These are phyloP conservation scores for Evernia prunastri DNA, from an alignment of 495 filamentous ascomycete species.

Conservation along the genomic window DNA sequence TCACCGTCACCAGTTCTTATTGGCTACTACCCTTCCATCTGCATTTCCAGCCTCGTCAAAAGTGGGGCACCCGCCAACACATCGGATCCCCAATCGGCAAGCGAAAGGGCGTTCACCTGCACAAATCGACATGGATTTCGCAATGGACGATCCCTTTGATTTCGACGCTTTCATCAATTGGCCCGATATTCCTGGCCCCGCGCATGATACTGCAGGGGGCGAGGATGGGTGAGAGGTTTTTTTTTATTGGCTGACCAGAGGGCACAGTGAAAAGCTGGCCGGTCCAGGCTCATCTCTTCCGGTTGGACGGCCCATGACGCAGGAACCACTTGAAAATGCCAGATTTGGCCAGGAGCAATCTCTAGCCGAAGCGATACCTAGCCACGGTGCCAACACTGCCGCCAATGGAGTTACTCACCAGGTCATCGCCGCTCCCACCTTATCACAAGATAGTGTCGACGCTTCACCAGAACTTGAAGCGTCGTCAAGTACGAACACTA, in stretches of 20 bases:
- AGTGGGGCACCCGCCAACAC: neutral
- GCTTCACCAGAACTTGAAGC: neutral
- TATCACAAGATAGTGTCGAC: neutral
- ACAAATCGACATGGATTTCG: neutral
- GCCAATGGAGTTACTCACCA: neutral
- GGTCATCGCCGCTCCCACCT: neutral
- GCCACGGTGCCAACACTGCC: neutral
- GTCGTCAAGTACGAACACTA: neutral
- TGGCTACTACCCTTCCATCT: neutral
- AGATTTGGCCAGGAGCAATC: neutral
- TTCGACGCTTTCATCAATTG: slow-evolving; percentile 4
- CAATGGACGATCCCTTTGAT: neutral
- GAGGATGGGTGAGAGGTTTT: slow-evolving; percentile 1
- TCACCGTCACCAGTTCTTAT: neutral
- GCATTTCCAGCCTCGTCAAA: slow-evolving; percentile 2
- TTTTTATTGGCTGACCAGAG: slow-evolving; percentile 8
- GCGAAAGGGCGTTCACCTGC: neutral
- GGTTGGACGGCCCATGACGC: neutral
- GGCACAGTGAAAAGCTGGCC: neutral
- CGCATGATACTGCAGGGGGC: neutral
- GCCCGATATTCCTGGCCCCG: neutral
- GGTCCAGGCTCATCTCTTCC: neutral
- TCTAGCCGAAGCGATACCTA: neutral
- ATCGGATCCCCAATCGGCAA: neutral
- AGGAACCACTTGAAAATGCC: neutral